Evolutionary conservation across 2,329 filamentous ascomycete species (phyloP), one percentile per base, ranked within the genome.

Genomic region (Juglanconis oblonga): DNA sequence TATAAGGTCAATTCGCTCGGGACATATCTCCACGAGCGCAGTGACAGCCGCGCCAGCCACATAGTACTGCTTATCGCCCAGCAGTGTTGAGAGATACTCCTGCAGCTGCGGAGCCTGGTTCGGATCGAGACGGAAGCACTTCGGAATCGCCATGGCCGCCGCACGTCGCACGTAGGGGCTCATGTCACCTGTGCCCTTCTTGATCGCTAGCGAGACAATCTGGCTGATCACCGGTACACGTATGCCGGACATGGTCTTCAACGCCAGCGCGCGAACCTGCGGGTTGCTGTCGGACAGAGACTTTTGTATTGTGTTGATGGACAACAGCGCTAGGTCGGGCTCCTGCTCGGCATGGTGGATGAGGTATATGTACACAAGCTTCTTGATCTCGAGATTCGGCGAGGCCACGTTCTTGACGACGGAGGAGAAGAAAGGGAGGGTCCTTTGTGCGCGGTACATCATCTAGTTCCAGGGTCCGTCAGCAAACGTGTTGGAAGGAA

Each of bases 281-380:
- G 95, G 91, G 72, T 93, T 97, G 60, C 88, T 82, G 75, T 99
- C 95, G 31, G 92, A 96, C 61, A 99, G 85, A 9, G 94, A 97
- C 76, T 97, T 98, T 72, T 99, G 95, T 68, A 99, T 98, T 6
- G 95, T 96, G 76, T 99, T 99, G 83, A 99, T 97, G 61, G 93
- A 97, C 49, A 99, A 84, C 42, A 99, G 84, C 24, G 95, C 93
- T 50, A 97, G 90, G 75, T 99, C 95, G 60, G 94, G 95, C 71
- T 98, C 95, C 65, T 92, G 87, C 73, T 98, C 95, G 73, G 95
- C 95, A 82, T 99, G 93, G 72, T 96, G 91, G 62, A 98, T 89
- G 64, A 99, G 87, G 76, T 97, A 99, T 72, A 97, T 96, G 80
- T 99, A 99, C 64, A 99, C 95, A 58, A 99, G 87, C 75, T 98